These are phyloP conservation scores for Cladosporium cucumerinum DNA, from an alignment of 2,329 filamentous ascomycete species.

Conservation along the genomic window DNA sequence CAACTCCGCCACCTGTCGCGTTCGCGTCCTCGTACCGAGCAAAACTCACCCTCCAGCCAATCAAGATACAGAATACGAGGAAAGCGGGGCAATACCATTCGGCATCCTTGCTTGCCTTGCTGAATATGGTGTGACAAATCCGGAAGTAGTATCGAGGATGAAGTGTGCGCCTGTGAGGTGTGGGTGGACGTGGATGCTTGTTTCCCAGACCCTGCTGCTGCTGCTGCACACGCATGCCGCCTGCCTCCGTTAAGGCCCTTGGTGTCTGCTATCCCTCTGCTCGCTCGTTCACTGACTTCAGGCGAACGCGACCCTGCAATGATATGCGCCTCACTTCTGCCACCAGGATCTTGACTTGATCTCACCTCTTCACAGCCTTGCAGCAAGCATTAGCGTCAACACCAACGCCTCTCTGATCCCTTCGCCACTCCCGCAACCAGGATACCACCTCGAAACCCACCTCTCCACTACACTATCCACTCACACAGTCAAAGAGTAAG, in stretches of 20 bases:
- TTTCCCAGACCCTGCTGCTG: slow-evolving; percentile 5
- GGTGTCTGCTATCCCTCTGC: neutral
- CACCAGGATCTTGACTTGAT: neutral
- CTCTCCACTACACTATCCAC: neutral
- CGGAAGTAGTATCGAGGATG: neutral
- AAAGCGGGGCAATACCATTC: slow-evolving; percentile 13
- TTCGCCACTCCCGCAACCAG: neutral
- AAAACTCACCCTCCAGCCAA: neutral
- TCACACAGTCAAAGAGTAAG: neutral
- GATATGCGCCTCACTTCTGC: neutral
- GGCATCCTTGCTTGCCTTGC: neutral
- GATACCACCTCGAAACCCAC: neutral
- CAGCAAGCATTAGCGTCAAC: neutral
- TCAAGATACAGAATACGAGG: neutral
- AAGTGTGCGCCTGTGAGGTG: neutral
- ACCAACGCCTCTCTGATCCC: neutral
- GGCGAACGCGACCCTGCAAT: neutral
- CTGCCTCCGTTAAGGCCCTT: slow-evolving; percentile 6
- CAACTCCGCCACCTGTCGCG: slow-evolving; percentile 9
- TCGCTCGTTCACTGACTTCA: neutral
- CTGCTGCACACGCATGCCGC: slow-evolving; percentile 12
- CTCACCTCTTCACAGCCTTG: neutral
- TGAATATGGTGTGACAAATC: slow-evolving; percentile 14
- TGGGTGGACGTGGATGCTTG: slow-evolving; percentile 5
- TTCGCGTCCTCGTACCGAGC: neutral